These are phyloP conservation scores for Dryas integrifolia DNA, from an alignment of 331 rosid species.

Conservation along the genomic window DNA sequence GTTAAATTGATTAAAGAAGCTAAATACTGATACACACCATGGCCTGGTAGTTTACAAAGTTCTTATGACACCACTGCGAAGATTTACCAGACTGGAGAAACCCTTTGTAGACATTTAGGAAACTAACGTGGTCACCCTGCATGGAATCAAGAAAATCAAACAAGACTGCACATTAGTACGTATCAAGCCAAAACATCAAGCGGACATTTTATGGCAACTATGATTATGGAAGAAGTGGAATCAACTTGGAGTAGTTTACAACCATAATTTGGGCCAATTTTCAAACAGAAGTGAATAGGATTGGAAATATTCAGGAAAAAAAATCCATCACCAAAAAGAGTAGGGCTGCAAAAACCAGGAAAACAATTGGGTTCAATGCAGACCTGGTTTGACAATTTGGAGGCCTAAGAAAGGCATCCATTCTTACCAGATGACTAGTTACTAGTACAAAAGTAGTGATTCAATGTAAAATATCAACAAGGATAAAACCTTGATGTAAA, in stretches of 20 bases:
- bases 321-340: background rate
- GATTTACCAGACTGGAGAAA: constrained; percentile 93
- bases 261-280: too few relatives aligned
- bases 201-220: background rate
- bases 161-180: background rate
- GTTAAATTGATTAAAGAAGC: background rate
- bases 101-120: constrained; percentile 86
- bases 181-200: background rate
- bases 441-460: background rate
- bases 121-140: constrained; percentile 91
- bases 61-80: constrained; percentile 92
- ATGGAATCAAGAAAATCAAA: constrained; percentile 23
- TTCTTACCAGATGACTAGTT: too few relatives aligned
- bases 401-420: too few relatives aligned
- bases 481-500: background rate
- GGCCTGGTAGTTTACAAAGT: constrained; percentile 82
- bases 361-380: background rate
- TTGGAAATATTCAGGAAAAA: background rate
- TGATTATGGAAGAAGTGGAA: background rate
- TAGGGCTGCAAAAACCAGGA: background rate
- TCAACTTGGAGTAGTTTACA: too few relatives aligned
- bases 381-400: too few relatives aligned
- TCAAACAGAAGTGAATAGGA: too few relatives aligned
- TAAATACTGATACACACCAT: constrained; percentile 56
- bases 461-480: background rate